phyloP scores from a whole-genome alignment of 2,329 filamentous ascomycete species.

The Aspergillus ibericus region DNA sequence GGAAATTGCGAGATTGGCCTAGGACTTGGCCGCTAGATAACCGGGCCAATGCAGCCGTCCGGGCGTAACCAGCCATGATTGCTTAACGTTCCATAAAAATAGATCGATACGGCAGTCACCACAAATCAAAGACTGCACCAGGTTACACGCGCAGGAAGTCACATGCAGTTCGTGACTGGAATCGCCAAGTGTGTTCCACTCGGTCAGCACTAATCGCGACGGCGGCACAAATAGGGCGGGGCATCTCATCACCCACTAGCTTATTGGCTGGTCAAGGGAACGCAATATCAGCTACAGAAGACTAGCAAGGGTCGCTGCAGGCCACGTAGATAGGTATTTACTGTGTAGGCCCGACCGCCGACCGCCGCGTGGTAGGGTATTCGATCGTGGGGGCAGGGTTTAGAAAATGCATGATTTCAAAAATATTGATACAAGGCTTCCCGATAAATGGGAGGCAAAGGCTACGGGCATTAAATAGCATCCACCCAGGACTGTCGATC shows the following conservation, averaged over 20 bases:
- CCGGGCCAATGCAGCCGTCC: background rate
- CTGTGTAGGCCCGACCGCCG: background rate
- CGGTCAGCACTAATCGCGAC: background rate
- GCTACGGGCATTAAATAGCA: background rate
- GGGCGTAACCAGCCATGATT: too few relatives aligned
- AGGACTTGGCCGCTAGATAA: background rate
- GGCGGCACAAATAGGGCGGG: background rate
- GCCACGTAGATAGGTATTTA: background rate
- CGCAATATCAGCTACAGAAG: background rate
- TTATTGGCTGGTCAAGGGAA: background rate
- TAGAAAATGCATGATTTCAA: too few relatives aligned
- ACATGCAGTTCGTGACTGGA: background rate
- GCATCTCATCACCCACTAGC: background rate
- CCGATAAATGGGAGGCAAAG: background rate
- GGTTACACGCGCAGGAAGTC: background rate
- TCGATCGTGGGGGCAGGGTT: too few relatives aligned
- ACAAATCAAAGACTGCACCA: background rate
- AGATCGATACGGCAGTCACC: background rate
- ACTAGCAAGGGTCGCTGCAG: background rate
- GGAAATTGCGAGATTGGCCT: background rate
- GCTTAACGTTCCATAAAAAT: background rate
- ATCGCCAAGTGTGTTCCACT: background rate
- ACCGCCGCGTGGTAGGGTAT: background rate
- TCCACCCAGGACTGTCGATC: background rate
- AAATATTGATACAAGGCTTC: too few relatives aligned